A percentile compares a stretch with the other conserved stretches of the same genome.
Conservation (phyloP, 2,329 filamentous ascomycete species). For the Hymenoscyphus scutula region DNA sequence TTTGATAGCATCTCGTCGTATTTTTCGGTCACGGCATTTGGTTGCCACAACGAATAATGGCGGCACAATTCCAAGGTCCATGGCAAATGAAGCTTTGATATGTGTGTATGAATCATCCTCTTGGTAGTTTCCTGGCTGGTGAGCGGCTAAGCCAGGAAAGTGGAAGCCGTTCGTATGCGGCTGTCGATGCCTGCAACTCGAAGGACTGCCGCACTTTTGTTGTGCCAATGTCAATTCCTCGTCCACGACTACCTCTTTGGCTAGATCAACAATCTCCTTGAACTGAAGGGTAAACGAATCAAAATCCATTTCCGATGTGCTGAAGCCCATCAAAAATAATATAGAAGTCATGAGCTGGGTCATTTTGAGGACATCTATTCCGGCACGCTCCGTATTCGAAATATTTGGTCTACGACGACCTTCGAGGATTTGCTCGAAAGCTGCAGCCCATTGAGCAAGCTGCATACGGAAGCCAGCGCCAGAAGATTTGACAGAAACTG, state of each 20-base stretch:
- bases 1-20: conserved; percentile 30
- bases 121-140: conserved; percentile 15
- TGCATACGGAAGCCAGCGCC: conserved; percentile 46
- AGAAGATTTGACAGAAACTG: conserved; percentile 25
- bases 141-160: conserved; percentile 19
- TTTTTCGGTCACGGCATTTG: conserved; percentile 30
- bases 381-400: conserved; percentile 53
- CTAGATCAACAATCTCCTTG: conserved; percentile 54
- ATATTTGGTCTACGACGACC: conserved; percentile 46
- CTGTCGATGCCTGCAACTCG: conserved; percentile 25
- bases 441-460: conserved; percentile 53
- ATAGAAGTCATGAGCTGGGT: conserved; percentile 56
- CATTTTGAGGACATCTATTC: conserved; percentile 62
- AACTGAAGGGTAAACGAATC: conserved; percentile 54
- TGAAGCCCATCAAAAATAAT: conserved; percentile 60
- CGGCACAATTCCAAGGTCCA: conserved; percentile 34
- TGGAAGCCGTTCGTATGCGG: conserved; percentile 6
- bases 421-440: conserved; percentile 55
- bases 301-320: conserved; percentile 56
- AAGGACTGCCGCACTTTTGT: conserved; percentile 20
- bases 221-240: conserved; percentile 29
- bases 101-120: conserved; percentile 26
- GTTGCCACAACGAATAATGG: conserved; percentile 34
- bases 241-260: conserved; percentile 52
- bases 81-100: conserved; percentile 42